phyloP scores from a whole-genome alignment of 208 protist species.

The Borovskyia barvae region DNA sequence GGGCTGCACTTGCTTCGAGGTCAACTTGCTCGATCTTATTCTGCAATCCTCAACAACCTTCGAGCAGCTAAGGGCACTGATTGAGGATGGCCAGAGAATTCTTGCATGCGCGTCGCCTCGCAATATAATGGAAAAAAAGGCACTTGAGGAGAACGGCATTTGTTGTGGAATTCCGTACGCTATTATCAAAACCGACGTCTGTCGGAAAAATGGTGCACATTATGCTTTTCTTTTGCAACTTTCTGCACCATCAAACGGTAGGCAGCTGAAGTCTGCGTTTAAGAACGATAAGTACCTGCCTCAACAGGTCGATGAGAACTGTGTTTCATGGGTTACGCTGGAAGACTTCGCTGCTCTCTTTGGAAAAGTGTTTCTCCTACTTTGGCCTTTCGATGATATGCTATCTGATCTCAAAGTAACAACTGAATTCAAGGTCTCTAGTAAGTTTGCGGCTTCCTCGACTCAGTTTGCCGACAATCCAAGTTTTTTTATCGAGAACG shows the following conservation, averaged over 20 bases:
- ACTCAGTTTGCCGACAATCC: slow-evolving; percentile 58
- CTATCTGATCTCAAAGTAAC: slow-evolving; percentile 30
- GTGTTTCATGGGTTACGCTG: slow-evolving; percentile 67
- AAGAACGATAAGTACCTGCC: slow-evolving; percentile 12
- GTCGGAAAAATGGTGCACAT: slow-evolving; percentile 18
- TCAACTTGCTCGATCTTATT: slow-evolving; percentile 23
- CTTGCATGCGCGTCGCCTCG: slow-evolving; percentile 10
- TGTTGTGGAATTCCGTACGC: slow-evolving; percentile 17
- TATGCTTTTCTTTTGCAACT: slow-evolving; percentile 25
- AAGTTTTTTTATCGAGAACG: slow-evolving; percentile 54
- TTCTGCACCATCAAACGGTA: slow-evolving; percentile 5
- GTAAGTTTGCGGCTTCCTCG: slow-evolving; percentile 2
- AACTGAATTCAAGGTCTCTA: slow-evolving; percentile 17
- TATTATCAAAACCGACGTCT: slow-evolving; percentile 20
- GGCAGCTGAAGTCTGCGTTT: slow-evolving; percentile 2
- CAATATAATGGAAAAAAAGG: slow-evolving; percentile 10
- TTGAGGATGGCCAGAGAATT: slow-evolving; percentile 14
- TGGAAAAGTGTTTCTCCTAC: slow-evolving; percentile 34
- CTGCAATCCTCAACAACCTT: slow-evolving; percentile 8
- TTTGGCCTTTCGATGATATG: slow-evolving; percentile 63
- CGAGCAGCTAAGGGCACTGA: slow-evolving; percentile 12
- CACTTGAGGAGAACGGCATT: slow-evolving; percentile 16
- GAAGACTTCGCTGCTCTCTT: slow-evolving; percentile 57
- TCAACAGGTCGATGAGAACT: slow-evolving; percentile 12
- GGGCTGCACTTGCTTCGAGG: slow-evolving; percentile 53